These are phyloP conservation scores for Paecilomyces niveus DNA, from an alignment of 2,329 filamentous ascomycete species.

Conservation along the genomic window DNA sequence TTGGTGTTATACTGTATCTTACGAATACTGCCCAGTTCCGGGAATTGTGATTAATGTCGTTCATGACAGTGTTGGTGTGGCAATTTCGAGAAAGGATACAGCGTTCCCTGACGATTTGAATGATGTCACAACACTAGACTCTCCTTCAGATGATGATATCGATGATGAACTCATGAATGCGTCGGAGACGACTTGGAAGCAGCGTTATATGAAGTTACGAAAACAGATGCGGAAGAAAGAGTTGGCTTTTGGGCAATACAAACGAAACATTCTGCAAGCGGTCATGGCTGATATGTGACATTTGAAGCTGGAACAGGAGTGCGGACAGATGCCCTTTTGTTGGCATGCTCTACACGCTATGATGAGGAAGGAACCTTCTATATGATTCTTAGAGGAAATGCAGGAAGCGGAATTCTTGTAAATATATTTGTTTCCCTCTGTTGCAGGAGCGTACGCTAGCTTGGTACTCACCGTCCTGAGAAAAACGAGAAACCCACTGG, in stretches of 20 bases:
- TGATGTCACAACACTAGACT: slow-evolving; percentile 12
- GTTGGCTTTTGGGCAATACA: slow-evolving; percentile 30
- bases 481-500: too few relatives aligned
- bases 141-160: slow-evolving; percentile 19
- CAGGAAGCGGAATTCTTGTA: neutral
- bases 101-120: slow-evolving; percentile 1
- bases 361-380: neutral
- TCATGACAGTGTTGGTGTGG: slow-evolving; percentile 12
- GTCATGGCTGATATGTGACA: slow-evolving; percentile 36
- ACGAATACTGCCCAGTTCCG: slow-evolving; percentile 19
- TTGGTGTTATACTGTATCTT: slow-evolving; percentile 14
- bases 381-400: neutral
- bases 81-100: slow-evolving; percentile 1
- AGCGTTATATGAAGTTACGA: slow-evolving; percentile 30
- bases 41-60: slow-evolving; percentile 20
- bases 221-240: slow-evolving; percentile 34
- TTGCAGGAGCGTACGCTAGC: too few relatives aligned
- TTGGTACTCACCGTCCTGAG: too few relatives aligned
- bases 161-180: slow-evolving; percentile 18
- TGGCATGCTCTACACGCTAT: neutral
- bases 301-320: neutral
- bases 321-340: neutral
- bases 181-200: slow-evolving; percentile 31
- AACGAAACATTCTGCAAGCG: slow-evolving; percentile 35
- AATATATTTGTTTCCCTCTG: neutral